Base-by-base conservation (phyloP, 257 asterid genomes). In the Plantago elongata region DNA sequence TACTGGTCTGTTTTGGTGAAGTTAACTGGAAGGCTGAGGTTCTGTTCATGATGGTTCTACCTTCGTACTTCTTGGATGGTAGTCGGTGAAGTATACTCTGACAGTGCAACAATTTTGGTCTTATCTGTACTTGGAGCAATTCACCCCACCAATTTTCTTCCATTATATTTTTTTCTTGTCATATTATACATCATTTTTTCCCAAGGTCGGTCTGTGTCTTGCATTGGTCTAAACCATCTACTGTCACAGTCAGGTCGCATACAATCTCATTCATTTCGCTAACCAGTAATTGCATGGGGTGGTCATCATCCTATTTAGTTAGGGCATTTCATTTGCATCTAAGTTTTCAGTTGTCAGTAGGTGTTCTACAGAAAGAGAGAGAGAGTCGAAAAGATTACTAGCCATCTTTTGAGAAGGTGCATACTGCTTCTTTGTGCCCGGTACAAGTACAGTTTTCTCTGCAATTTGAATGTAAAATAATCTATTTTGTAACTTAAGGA, bases 221-320 rank as follows among this genome's bases (percentile, higher is more conserved):
- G 84, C 82, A 80, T 78, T 56, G 74, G 78, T 74, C 75, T 27
- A 72, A 73, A 50, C 60, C 77, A 51, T 73, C 65, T 57, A 50
- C 66, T 63, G 57, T 69, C 67, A 68, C 61, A 60, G 65, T 78
- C 71, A 64, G 64, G 70, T 75, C 72, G 82, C 81, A 75, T 83
- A 78, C 70, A 69, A 14, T 77, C 69, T 63, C 80, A 69, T 74
- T 69, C 72, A 62, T 72, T 72, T 68, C 70, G 12, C 57, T 54
- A 56, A 73, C 51, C 64, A 60, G 51, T 66, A 51, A 73, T 62
- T 54, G 60, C 34, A 37, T 18, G 67, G 71, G 72, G 78, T 61
- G 64, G 29, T 54, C 30, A 45, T 44, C 68, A 58, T 59, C 45
- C 75, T 29, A 57, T 27, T 45, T 58, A 61, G 70, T 57, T 65